Base-by-base conservation (phyloP, 2,329 filamentous ascomycete genomes). In the Exutisphaerella laricina region DNA sequence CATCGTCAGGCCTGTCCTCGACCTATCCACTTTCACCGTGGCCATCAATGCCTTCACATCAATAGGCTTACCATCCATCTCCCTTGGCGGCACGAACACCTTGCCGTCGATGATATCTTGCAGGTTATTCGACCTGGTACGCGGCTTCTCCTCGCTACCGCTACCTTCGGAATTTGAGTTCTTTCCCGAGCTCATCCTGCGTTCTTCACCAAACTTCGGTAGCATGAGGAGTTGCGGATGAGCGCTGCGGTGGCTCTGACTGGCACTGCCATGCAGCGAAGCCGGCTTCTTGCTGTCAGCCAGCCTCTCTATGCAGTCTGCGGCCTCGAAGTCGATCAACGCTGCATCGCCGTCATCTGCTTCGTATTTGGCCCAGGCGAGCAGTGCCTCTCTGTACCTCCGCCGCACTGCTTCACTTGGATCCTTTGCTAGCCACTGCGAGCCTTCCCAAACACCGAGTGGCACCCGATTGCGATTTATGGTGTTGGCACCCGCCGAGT, bases 391-490 rank as follows among this genome's bases (percentile, higher is more conserved):
- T 5, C 82, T 79, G 55, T 97, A 98, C 0, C 88, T 86, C 60
- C 83, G 83, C 41, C 89, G 80, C 23, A 97, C 88, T 22, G 79
- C 74, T 22, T 79, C 79, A 56, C 89, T 83, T 1, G 79, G 74
- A 58, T 96, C 90, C 26, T 85, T 81, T 14, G 97, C 70, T 32
- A 97, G 77, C 86, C 88, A 95, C 49, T 96, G 88, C 0, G 89
- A 95, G n/a, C 87, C 88, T 64, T 97, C 89, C 92, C 92, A 98
- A 0, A 89, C 84, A 41, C 85, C 78, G 6, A 94, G 74, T 0
- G 85, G 82, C 1, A 92, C 76, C 21, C 78, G 78, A 18, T 65
- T 68, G 72, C 74, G 60, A n/a, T 45, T 53, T 22, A 48, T 55
- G 14, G 45, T 44, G n/a, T 42, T 44, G 12, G 57, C 51, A 43